Evolutionary conservation across 805 yeast genomes (phyloP).

Genomic region (Zygotorulaspora sp.): DNA sequence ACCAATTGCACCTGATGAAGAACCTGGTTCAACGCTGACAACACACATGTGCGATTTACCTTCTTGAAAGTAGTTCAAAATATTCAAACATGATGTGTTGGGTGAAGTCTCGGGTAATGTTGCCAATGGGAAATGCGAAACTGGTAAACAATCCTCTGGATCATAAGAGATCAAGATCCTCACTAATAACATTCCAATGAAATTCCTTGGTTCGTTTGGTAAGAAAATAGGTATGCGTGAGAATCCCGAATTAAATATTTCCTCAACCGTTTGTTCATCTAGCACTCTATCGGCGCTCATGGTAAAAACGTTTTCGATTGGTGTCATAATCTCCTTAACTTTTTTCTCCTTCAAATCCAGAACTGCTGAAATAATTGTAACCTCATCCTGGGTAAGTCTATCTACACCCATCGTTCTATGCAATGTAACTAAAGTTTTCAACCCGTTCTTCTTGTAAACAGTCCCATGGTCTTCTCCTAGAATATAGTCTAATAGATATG

Average conservation of each 20-base stretch:
- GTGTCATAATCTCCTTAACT: constrained; percentile 88
- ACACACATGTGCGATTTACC: constrained; percentile 97
- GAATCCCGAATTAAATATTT: constrained; percentile 89
- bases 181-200: constrained; percentile 91
- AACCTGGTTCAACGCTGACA: constrained; percentile 82
- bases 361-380: constrained; percentile 90
- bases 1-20: constrained; percentile 78
- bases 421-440: constrained; percentile 86
- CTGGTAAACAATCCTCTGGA: constrained; percentile 92
- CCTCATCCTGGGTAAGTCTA: constrained; percentile 89
- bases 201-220: constrained; percentile 84
- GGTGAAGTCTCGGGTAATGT: constrained; percentile 92
- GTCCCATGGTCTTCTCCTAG: constrained; percentile 97
- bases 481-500: constrained; percentile 69
- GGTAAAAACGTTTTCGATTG: constrained; percentile 83
- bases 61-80: constrained; percentile 92
- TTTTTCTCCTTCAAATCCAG: constrained; percentile 88
- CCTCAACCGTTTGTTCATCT: constrained; percentile 81
- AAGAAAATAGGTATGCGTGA: constrained; percentile 91
- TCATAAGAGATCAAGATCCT: constrained; percentile 90
- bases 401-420: constrained; percentile 96
- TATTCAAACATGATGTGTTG: constrained; percentile 88
- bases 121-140: constrained; percentile 89
- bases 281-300: constrained; percentile 77
- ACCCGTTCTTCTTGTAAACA: constrained; percentile 84